phyloP scores from a whole-genome alignment of 2,329 filamentous ascomycete species.

The Xylaria sp. region DNA sequence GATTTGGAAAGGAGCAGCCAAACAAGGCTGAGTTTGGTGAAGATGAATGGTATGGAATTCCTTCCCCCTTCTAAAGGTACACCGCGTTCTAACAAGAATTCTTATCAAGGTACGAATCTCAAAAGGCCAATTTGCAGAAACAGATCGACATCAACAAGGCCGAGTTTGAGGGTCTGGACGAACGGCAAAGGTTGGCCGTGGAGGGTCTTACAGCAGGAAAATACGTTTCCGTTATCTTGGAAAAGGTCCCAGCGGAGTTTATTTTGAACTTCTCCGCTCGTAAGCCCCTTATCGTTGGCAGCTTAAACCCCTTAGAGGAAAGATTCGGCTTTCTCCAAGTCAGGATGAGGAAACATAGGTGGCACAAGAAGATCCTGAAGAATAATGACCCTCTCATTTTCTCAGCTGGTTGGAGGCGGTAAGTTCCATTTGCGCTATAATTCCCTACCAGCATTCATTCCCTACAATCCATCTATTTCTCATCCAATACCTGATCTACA shows the following conservation, averaged over 20 bases:
- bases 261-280: conserved; percentile 79
- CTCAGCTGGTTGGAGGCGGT: conserved; percentile 93
- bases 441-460: too few relatives aligned
- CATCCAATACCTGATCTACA: conserved; percentile 49
- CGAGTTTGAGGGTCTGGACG: conserved; percentile 88
- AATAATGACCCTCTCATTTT: conserved; percentile 98
- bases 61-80: not conserved
- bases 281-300: conserved; percentile 86
- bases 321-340: conserved; percentile 95
- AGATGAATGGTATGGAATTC: conserved; percentile 94
- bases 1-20: conserved; percentile 73
- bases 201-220: conserved; percentile 92
- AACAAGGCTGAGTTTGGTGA: conserved; percentile 82
- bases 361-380: conserved; percentile 99
- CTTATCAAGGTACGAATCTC: conserved; percentile 44
- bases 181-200: conserved; percentile 78
- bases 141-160: conserved; percentile 96
- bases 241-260: conserved; percentile 90
- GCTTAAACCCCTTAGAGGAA: conserved; percentile 91
- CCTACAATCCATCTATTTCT: too few relatives aligned
- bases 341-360: conserved; percentile 94
- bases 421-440: too few relatives aligned
- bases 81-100: not conserved
- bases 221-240: conserved; percentile 89
- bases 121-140: conserved; percentile 94